A percentile compares a stretch with the other conserved stretches of the same genome.
These are phyloP conservation scores for Trifolium subterraneum DNA, from an alignment of 306 rosid species.

Conservation along the genomic window DNA sequence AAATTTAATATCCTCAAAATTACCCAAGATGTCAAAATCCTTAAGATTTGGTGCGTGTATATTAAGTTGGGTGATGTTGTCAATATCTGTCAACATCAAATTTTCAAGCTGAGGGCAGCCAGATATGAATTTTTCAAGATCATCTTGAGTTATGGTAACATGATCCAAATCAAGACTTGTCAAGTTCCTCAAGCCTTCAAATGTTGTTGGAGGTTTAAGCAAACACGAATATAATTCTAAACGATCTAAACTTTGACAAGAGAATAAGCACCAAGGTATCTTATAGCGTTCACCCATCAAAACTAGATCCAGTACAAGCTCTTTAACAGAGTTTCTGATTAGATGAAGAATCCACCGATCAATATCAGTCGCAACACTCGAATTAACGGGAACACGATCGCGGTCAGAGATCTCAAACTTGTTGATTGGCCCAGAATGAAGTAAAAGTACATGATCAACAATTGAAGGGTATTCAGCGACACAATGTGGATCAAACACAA, in stretches of 20 bases:
- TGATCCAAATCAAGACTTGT: too few species aligned
- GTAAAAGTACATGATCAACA: conserved; percentile 62
- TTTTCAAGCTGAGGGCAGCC: neutral
- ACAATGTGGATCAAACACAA: too few species aligned
- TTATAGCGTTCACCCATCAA: conserved; percentile 53
- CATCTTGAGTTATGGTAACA: neutral
- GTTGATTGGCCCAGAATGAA: neutral
- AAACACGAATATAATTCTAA: neutral
- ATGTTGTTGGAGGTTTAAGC: neutral
- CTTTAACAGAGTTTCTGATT: neutral
- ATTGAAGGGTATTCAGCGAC: neutral
- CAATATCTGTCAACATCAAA: neutral
- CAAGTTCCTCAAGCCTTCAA: neutral
- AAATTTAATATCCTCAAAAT: conserved; percentile 53
- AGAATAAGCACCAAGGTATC: conserved; percentile 54
- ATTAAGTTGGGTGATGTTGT: neutral
- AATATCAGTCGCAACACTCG: neutral
- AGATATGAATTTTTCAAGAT: neutral
- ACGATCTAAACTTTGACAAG: conserved; percentile 37
- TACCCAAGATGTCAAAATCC: neutral
- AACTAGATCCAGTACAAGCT: neutral
- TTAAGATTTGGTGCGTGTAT: neutral
- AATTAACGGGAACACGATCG: conserved; percentile 43
- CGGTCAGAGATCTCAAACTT: neutral
- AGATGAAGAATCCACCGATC: neutral